phyloP scores from a whole-genome alignment of 495 filamentous ascomycete species.

The Elaphomyces granulatus region DNA sequence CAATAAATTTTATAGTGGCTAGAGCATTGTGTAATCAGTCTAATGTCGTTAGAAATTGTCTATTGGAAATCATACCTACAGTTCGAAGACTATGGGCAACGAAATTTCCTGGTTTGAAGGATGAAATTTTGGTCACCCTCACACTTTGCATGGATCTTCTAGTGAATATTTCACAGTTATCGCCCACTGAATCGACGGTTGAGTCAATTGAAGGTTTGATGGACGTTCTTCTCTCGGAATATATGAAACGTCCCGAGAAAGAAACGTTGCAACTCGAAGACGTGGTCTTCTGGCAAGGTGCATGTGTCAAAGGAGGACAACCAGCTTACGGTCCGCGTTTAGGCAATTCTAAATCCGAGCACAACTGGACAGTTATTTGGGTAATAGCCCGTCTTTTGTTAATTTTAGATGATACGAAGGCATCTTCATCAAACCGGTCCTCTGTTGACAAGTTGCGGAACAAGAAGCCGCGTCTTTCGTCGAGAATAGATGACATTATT shows the following conservation, averaged over 20 bases:
- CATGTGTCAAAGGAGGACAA: slow-evolving; percentile 3
- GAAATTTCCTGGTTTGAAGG: slow-evolving; percentile 44
- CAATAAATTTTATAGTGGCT: slow-evolving; percentile 56
- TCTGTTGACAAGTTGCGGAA: slow-evolving; percentile 13
- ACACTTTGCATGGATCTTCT: slow-evolving; percentile 38
- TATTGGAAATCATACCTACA: slow-evolving; percentile 50
- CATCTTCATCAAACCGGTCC: slow-evolving; percentile 5
- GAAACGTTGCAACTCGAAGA: slow-evolving; percentile 68
- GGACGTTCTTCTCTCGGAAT: slow-evolving; percentile 55
- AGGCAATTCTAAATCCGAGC: slow-evolving; percentile 30
- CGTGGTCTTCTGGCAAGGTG: slow-evolving; percentile 37
- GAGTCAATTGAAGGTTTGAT: slow-evolving; percentile 38
- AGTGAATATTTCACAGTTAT: slow-evolving; percentile 12
- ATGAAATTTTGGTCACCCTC: slow-evolving; percentile 60
- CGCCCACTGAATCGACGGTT: slow-evolving; percentile 17
- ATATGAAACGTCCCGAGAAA: slow-evolving; percentile 52
- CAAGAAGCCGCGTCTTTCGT: slow-evolving; percentile 50
- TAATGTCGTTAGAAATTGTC: slow-evolving; percentile 40
- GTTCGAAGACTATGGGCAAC: slow-evolving; percentile 61
- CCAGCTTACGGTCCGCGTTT: slow-evolving; percentile 27
- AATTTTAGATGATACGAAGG: slow-evolving; percentile 16
- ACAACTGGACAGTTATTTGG: slow-evolving; percentile 35
- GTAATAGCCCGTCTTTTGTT: slow-evolving; percentile 21
- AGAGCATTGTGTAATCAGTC: slow-evolving; percentile 53
- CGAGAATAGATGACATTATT: slow-evolving; percentile 44